Base-by-base conservation (phyloP, 2,329 filamentous ascomycete genomes). In the Aquanectria penicillioides region DNA sequence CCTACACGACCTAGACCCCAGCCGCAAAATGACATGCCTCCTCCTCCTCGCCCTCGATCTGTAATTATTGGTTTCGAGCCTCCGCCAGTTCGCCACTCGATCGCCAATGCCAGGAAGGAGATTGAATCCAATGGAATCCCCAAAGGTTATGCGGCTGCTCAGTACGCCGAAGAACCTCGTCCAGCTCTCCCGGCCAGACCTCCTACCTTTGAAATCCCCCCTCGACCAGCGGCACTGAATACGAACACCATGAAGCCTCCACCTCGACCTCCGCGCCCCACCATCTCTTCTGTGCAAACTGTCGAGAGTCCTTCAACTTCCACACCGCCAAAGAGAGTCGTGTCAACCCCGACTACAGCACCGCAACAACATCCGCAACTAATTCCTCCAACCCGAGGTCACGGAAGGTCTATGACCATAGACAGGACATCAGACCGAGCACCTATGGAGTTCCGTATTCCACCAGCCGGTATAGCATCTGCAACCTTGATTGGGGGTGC, bases 101-200 rank as follows among this genome's bases (percentile, higher is more conserved):
- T 83, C 18, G 77, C 73, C 25, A 78, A 61, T 20, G 81, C 75
- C 63, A 77, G 80, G 50, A 77, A 77, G 59, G 78, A 82, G 8
- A 68, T 75, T 5, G 81, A 82, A 17, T 61, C 67, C 8, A 80
- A 81, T 64, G 79, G 76, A 3, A 59, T 71, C 2, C 65, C 70
- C 7, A 80, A 73, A 55, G 73, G 71, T 4, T 61, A 76, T 5
- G 70, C 80, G 6, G 71, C 74, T 31, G 74, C 79, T 29, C 79
- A 82, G 40, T 62, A 72, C 9, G 77, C 77, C 2, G 78, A 77
- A 2, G 81, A 85, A 11, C 57, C 71, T 37, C 77, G 78, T 10
- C 83, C 83, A 43, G 75, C 77, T 9, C 72, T 87, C 20, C 85
- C 85, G 11, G 74, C 77, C 5, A 81, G 85, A 37, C 83, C 84